A percentile compares a stretch with the other conserved stretches of the same genome.
These are phyloP conservation scores for Suhomyces maxii DNA, from an alignment of 1,139 yeast species.

Conservation along the genomic window DNA sequence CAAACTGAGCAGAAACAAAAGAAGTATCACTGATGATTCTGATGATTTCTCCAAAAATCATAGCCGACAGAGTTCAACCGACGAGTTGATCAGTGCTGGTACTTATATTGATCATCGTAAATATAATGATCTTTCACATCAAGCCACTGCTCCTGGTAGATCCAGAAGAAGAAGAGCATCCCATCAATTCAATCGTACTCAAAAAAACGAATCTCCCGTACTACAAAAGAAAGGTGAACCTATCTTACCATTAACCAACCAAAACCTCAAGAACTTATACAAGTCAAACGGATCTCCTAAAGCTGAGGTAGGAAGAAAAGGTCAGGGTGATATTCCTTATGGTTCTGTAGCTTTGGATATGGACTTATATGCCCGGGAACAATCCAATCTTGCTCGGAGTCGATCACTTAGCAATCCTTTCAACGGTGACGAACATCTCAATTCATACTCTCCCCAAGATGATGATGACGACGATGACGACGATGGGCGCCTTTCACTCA, in stretches of 20 bases:
- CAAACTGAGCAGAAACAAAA: background rate
- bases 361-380: constrained; percentile 42
- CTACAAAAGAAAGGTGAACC: constrained; percentile 3
- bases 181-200: background rate
- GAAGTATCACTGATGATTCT: background rate
- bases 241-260: constrained; percentile 38
- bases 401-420: constrained; percentile 20
- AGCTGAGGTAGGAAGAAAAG: constrained; percentile 7
- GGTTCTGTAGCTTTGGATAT: constrained; percentile 39
- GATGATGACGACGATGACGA: constrained; percentile 17
- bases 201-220: background rate
- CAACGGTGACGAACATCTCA: constrained; percentile 5
- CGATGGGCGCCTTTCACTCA: constrained; percentile 22
- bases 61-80: constrained; percentile 10
- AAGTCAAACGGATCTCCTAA: constrained; percentile 6
- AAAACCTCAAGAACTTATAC: constrained; percentile 34
- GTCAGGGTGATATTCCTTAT: background rate
- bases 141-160: constrained; percentile 36
- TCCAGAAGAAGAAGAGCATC: constrained; percentile 30
- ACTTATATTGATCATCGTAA: constrained; percentile 38
- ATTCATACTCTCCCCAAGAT: background rate
- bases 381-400: constrained; percentile 23
- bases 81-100: constrained; percentile 17
- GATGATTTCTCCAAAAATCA: background rate
- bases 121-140: constrained; percentile 28